phyloP scores from a whole-genome alignment of 495 filamentous ascomycete species.

The Saxophila tyrrhenica region DNA sequence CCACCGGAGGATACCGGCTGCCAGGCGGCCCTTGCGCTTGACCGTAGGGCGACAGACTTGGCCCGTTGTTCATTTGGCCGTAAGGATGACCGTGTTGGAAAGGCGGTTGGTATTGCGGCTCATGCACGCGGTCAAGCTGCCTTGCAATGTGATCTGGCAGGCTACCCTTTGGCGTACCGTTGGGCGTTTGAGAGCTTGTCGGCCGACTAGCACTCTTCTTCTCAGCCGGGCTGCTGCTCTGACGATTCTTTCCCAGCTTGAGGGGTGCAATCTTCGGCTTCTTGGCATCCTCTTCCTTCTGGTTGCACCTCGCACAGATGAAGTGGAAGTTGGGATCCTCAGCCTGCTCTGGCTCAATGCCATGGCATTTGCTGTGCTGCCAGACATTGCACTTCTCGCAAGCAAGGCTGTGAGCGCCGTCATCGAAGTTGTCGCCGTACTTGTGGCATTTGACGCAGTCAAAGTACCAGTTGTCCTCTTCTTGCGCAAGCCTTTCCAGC shows the following conservation, averaged over 20 bases:
- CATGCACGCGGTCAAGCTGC: slow-evolving; percentile 18
- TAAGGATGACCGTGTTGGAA: slow-evolving; percentile 4
- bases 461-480: slow-evolving; percentile 78
- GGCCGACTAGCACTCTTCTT: slow-evolving; percentile 4
- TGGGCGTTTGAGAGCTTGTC: slow-evolving; percentile 21
- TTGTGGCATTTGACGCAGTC: slow-evolving; percentile 81
- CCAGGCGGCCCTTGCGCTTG: slow-evolving; percentile 20
- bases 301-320: slow-evolving; percentile 67
- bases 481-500: slow-evolving; percentile 58
- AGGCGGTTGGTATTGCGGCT: slow-evolving; percentile 5
- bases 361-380: slow-evolving; percentile 89
- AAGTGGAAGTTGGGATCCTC: slow-evolving; percentile 84
- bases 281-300: slow-evolving; percentile 50
- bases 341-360: slow-evolving; percentile 62
- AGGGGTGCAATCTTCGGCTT: slow-evolving; percentile 59
- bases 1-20: slow-evolving; percentile 12
- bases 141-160: slow-evolving; percentile 12
- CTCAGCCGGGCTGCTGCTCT: slow-evolving; percentile 13
- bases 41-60: slow-evolving; percentile 30
- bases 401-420: slow-evolving; percentile 85
- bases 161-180: background rate
- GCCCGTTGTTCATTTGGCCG: slow-evolving; percentile 24
- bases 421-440: slow-evolving; percentile 78
- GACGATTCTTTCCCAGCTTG: slow-evolving; percentile 41
- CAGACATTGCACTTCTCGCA: slow-evolving; percentile 92